Conservation (phyloP, 139 green algal species). For the Chlamydomonas eustigma region DNA sequence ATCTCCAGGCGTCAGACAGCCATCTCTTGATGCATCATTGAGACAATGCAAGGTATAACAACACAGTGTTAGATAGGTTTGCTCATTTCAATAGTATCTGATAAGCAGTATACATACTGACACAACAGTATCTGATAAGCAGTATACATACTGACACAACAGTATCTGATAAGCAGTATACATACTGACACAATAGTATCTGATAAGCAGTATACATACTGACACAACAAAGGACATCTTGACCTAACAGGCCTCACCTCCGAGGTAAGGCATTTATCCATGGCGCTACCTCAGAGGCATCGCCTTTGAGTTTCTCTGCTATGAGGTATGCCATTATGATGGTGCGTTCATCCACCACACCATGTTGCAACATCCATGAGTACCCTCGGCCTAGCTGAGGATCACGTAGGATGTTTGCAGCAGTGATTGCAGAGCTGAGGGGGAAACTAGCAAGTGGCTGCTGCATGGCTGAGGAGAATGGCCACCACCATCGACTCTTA, state of each 20-base stretch:
- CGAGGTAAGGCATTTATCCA: conserved; percentile 32
- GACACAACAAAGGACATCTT: too few relatives aligned
- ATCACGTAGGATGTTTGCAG: conserved; percentile 6
- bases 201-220: too few relatives aligned
- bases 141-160: too few relatives aligned
- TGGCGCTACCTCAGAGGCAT: conserved; percentile 18
- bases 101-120: conserved; percentile 11
- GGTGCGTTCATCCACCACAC: conserved; percentile 52
- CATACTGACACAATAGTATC: too few relatives aligned
- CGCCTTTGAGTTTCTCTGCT: conserved; percentile 46
- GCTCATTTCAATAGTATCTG: too few relatives aligned
- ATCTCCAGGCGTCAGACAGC: too few relatives aligned
- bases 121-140: too few relatives aligned
- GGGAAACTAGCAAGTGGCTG: not conserved
- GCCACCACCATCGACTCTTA: conserved; percentile 4
- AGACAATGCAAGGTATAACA: too few relatives aligned
- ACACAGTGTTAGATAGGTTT: too few relatives aligned
- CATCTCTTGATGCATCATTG: too few relatives aligned
- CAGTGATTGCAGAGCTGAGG: not conserved
- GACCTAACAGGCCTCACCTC: too few relatives aligned
- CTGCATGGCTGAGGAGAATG: not conserved
- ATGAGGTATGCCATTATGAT: conserved; percentile 59
- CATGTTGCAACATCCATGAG: conserved; percentile 37
- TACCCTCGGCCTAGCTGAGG: conserved; percentile 6
- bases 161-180: too few relatives aligned